A percentile compares a stretch with the other conserved stretches of the same genome.
phyloP scores from a whole-genome alignment of 1,139 yeast species.

The Suhomyces panamericanus region DNA sequence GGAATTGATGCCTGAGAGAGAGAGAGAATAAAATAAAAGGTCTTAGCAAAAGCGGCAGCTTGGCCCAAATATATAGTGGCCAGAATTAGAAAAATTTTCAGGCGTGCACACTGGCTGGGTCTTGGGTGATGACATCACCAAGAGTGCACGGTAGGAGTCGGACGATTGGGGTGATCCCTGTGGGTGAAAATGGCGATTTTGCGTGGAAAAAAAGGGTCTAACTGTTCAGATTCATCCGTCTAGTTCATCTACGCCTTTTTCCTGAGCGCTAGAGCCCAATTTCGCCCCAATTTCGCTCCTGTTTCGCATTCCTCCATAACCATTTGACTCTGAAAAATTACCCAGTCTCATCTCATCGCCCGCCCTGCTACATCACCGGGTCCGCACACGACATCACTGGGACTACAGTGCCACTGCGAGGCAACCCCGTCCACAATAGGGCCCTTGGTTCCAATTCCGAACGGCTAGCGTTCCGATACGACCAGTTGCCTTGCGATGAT shows the following conservation, averaged over 20 bases:
- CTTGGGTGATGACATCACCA: constrained; percentile 8
- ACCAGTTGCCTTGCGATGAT: not conserved
- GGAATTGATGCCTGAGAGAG: constrained; percentile 15
- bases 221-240: not conserved
- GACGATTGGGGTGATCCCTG: not conserved
- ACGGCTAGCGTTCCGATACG: not conserved
- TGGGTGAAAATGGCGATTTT: not conserved
- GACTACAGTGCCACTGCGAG: not conserved
- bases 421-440: too few relatives aligned
- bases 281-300: not conserved
- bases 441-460: too few relatives aligned
- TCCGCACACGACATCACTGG: constrained; percentile 6
- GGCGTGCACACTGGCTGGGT: not conserved
- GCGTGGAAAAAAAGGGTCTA: not conserved
- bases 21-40: constrained; percentile 13
- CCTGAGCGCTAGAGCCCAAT: not conserved
- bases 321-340: constrained; percentile 1
- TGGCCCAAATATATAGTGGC: constrained; percentile 6
- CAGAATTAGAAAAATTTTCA: constrained; percentile 9
- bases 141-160: constrained; percentile 2
- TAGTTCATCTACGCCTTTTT: not conserved
- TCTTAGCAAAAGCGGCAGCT: constrained; percentile 4
- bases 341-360: too few relatives aligned
- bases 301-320: not conserved
- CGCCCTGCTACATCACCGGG: not conserved